Evolutionary conservation across 2,329 filamentous ascomycete genomes (phyloP).

Genomic region (Fusarium sp.): DNA sequence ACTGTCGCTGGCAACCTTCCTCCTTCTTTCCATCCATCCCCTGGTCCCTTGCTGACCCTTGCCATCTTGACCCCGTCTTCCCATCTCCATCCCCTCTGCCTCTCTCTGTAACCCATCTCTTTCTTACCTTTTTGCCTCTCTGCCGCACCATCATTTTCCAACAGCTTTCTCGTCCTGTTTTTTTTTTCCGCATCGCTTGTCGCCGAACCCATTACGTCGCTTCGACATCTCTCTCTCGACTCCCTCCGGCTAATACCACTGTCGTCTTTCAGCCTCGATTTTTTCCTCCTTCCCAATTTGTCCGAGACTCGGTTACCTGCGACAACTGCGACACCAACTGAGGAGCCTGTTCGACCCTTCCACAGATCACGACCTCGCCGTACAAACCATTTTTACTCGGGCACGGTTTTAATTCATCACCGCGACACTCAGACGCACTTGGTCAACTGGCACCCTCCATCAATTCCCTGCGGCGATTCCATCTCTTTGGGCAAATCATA

Average conservation of each 20-base stretch:
- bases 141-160: constrained; percentile 37
- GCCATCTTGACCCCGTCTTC: constrained; percentile 38
- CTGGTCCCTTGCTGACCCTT: constrained; percentile 33
- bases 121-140: constrained; percentile 22
- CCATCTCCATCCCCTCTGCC: constrained; percentile 41
- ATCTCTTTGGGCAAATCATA: constrained; percentile 19
- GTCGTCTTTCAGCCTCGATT: constrained; percentile 39
- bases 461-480: not conserved
- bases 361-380: constrained; percentile 32
- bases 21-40: constrained; percentile 36
- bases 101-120: constrained; percentile 33
- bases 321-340: constrained; percentile 39
- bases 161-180: constrained; percentile 23
- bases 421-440: constrained; percentile 20
- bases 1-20: constrained; percentile 27
- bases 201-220: constrained; percentile 19
- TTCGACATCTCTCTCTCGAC: constrained; percentile 16
- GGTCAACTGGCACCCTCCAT: constrained; percentile 3
- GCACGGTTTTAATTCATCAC: constrained; percentile 27
- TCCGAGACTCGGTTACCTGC: constrained; percentile 37
- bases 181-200: constrained; percentile 23
- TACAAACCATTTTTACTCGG: constrained; percentile 29
- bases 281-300: constrained; percentile 32
- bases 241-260: constrained; percentile 29
- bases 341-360: constrained; percentile 40